A percentile compares a stretch with the other conserved stretches of the same genome.
Conservation (phyloP, 148 eudicot genomes). For the Spergularia bocconei region DNA sequence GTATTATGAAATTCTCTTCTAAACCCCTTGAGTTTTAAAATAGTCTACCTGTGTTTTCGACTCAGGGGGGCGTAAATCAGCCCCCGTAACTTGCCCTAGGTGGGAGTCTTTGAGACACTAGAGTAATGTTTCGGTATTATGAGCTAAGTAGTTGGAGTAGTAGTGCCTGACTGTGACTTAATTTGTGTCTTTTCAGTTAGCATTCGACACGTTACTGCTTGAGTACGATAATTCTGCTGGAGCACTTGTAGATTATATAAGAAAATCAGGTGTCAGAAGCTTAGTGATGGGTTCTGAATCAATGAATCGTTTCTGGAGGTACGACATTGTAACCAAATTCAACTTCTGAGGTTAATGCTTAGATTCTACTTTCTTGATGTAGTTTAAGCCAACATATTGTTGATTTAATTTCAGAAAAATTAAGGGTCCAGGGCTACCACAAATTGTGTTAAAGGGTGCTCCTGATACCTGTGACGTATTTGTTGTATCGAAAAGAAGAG, state of each 20-base stretch:
- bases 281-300: conserved; percentile 75
- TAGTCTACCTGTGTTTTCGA: neutral
- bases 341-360: neutral
- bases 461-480: conserved; percentile 60
- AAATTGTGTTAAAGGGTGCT: conserved; percentile 51
- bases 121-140: too few relatives aligned
- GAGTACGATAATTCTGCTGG: conserved; percentile 63
- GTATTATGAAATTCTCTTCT: conserved; percentile 13
- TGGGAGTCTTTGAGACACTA: too few relatives aligned
- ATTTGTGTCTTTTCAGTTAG: conserved; percentile 11
- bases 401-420: conserved; percentile 39
- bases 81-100: too few relatives aligned
- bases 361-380: neutral
- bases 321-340: conserved; percentile 1
- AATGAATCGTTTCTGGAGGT: conserved; percentile 52
- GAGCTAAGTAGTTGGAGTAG: too few relatives aligned
- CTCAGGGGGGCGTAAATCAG: too few relatives aligned
- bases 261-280: conserved; percentile 42
- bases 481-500: conserved; percentile 52
- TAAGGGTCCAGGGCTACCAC: conserved; percentile 55
- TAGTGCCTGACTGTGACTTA: neutral
- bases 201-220: conserved; percentile 62
- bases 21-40: too few relatives aligned
- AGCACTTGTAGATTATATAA: conserved; percentile 47
- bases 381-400: neutral